Percentiles rank a stretch among this genome's conserved stretches.
phyloP scores from a whole-genome alignment of 225 moss, liverwort and hornwort species.

The Polytrichum formosum region DNA sequence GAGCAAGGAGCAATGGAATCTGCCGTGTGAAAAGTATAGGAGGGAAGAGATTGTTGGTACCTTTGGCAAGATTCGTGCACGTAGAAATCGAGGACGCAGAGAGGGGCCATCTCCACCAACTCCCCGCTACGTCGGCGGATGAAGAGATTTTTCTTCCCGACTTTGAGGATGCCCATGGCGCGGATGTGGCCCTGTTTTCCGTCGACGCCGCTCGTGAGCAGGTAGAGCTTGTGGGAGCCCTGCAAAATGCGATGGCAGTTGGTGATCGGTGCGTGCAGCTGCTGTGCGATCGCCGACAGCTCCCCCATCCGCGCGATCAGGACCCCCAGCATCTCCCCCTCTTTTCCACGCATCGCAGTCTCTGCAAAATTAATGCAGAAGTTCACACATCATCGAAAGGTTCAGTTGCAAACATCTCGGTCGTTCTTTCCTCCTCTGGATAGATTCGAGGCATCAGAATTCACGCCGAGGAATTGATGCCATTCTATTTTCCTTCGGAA shows the following conservation, averaged over 20 bases:
- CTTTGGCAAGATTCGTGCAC: conserved; percentile 94
- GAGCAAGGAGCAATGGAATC: neutral
- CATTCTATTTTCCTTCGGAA: neutral
- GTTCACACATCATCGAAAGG: conserved; percentile 1
- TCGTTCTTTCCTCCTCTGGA: neutral
- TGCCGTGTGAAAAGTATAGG: too few species aligned
- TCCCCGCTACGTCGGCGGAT: conserved; percentile 61
- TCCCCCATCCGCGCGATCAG: conserved; percentile 70
- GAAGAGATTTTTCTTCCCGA: conserved; percentile 84
- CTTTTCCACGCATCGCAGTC: conserved; percentile 36
- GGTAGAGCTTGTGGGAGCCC: conserved; percentile 68
- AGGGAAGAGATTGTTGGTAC: conserved; percentile 24
- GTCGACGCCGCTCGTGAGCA: conserved; percentile 62
- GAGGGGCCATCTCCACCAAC: conserved; percentile 82
- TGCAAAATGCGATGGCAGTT: conserved; percentile 63
- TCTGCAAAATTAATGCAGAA: conserved; percentile 16
- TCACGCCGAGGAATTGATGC: neutral
- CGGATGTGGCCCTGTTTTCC: conserved; percentile 64
- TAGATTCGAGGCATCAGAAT: too few species aligned
- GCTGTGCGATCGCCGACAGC: conserved; percentile 81
- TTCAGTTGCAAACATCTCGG: conserved; percentile 1
- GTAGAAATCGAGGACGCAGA: conserved; percentile 91
- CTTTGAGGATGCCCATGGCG: conserved; percentile 87
- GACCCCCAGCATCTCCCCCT: conserved; percentile 65
- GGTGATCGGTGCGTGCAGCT: conserved; percentile 75